Base-by-base conservation (phyloP, 2,329 filamentous ascomycete genomes). In the Aureobasidium leucospermi region DNA sequence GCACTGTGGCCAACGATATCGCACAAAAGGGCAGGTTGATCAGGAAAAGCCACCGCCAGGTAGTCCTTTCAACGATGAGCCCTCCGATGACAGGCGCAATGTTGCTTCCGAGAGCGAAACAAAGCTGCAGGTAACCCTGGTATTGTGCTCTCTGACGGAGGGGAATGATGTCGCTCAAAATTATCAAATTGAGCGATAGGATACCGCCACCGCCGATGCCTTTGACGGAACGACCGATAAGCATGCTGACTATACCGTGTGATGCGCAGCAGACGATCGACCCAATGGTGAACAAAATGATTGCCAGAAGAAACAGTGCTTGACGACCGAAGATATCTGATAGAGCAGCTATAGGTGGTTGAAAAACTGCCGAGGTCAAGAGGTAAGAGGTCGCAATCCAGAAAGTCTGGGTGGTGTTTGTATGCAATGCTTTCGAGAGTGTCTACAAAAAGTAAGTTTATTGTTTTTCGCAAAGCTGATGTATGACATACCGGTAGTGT, bases 11-110 rank as follows among this genome's bases (percentile, higher is more conserved):
- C 29, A 81, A 77, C 0, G 79, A 76, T 0, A 75, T 66, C 1
- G 76, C 80, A 28, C 71, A 74, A 29, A 82, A 74, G 0, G 81
- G 81, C 1, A 78, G 69, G 56, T 83, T 84, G 67, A 83, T 79
- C 71, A 78, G 83, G 64, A 81, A 69, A 64, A 62, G 70, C 70
- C 81, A 39, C 75, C 78, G 79, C 49, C 49, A 53, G 15, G 34
- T 53, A 10, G 36, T 42, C 7, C 28, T 53, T n/a, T 41, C 19
- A 10, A 42, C 49, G 8, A 53, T 16, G 6, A 42, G 15, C 10
- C 49, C 49, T 32, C 49, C 49, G 9, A 42, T 53, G 11, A 74
- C 62, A 3, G 72, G 70, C 10, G 68, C 70, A 13, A 69, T 63
- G 23, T 72, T 67, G 49, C 66, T 66, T 5, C 72, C 72, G 16